A percentile compares a stretch with the other conserved stretches of the same genome.
These are phyloP conservation scores for Amanita jacksonii DNA, from an alignment of 768 basidiomycete genomes.

Conservation along the genomic window DNA sequence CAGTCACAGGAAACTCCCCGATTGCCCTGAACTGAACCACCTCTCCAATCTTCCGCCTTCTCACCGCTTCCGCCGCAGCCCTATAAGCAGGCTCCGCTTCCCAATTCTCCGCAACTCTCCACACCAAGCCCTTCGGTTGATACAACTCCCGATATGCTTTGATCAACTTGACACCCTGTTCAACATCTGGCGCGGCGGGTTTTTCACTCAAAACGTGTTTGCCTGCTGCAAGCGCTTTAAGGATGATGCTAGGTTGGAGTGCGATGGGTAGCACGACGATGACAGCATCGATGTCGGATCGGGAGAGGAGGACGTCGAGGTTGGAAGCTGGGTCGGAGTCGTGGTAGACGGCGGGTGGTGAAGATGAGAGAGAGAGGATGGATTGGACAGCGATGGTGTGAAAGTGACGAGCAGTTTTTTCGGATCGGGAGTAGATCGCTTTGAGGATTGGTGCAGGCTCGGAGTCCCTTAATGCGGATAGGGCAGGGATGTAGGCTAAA, in stretches of 20 bases:
- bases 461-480: too few relatives aligned
- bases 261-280: constrained; percentile 74
- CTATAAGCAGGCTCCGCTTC: constrained; percentile 56
- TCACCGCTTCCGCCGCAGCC: constrained; percentile 38
- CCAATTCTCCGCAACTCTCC: constrained; percentile 76
- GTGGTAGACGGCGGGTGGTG: constrained; percentile 42
- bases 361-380: too few relatives aligned
- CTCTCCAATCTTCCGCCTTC: constrained; percentile 58
- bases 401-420: too few relatives aligned
- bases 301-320: constrained; percentile 55
- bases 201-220: constrained; percentile 91
- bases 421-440: too few relatives aligned
- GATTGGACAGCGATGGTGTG: too few relatives aligned
- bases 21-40: constrained; percentile 57
- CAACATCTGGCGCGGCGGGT: constrained; percentile 68
- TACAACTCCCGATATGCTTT: constrained; percentile 54
- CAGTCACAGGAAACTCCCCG: constrained; percentile 42
- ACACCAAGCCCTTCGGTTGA: constrained; percentile 59
- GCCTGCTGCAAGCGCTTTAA: constrained; percentile 56
- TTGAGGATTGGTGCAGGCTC: too few relatives aligned
- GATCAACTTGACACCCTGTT: constrained; percentile 53
- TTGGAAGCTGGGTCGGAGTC: constrained; percentile 36
- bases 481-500: too few relatives aligned
- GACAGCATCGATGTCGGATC: constrained; percentile 63
- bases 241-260: constrained; percentile 57